A percentile compares a stretch with the other conserved stretches of the same genome.
These are phyloP conservation scores for Triticum urartu DNA, from an alignment of 176 grass and related monocot genomes.

Conservation along the genomic window DNA sequence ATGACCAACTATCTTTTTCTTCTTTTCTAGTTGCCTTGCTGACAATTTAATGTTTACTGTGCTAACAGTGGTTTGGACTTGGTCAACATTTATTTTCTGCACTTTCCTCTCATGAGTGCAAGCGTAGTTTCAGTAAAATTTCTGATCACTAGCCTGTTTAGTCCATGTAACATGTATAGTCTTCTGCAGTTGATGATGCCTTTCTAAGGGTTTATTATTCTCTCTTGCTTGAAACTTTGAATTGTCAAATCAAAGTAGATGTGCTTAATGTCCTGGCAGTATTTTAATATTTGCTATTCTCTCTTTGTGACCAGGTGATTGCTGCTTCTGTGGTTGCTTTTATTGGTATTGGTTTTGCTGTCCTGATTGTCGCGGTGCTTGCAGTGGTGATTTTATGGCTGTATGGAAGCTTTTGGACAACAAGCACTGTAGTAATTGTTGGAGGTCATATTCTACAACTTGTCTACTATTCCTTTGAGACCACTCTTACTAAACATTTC, in stretches of 20 bases:
- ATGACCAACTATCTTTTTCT: slow-evolving; percentile 38
- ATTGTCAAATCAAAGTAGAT: slow-evolving; percentile 25
- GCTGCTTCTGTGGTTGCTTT: slow-evolving; percentile 44
- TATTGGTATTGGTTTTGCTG: slow-evolving; percentile 61
- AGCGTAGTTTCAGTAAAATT: slow-evolving; percentile 12
- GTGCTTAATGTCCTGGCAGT: slow-evolving; percentile 16
- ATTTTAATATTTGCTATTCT: slow-evolving; percentile 16
- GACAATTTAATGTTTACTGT: slow-evolving; percentile 2
- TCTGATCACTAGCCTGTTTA: slow-evolving; percentile 5
- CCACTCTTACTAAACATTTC: not conserved
- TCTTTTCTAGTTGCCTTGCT: not conserved
- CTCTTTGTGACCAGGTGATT: slow-evolving; percentile 61
- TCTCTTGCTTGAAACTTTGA: slow-evolving; percentile 20
- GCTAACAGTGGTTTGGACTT: not conserved
- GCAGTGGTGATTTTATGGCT: slow-evolving; percentile 75
- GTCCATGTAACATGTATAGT: not conserved
- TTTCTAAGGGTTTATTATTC: not conserved
- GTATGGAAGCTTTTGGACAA: slow-evolving; percentile 95
- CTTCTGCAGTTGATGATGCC: not conserved
- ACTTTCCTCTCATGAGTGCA: not conserved
- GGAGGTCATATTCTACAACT: slow-evolving; percentile 60
- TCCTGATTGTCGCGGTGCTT: slow-evolving; percentile 48
- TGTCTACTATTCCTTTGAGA: slow-evolving; percentile 26
- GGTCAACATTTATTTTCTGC: slow-evolving; percentile 15
- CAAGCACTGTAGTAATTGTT: slow-evolving; percentile 70